A percentile compares a stretch with the other conserved stretches of the same genome.
These are phyloP conservation scores for Coemansia sp. DNA, from an alignment of 192 early-diverging fungal genomes.

Conservation along the genomic window DNA sequence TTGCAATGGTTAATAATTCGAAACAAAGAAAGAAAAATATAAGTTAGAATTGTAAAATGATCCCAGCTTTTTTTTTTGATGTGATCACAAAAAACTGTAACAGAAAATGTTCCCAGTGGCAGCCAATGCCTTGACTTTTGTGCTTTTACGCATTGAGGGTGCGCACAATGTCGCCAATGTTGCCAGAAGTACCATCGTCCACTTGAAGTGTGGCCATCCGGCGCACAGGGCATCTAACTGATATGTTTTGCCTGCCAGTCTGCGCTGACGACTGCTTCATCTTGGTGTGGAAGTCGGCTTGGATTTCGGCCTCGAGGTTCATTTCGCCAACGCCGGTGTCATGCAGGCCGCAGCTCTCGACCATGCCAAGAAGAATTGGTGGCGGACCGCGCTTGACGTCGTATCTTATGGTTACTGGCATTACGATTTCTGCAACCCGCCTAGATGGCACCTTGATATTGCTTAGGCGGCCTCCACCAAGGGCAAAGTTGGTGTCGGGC, in stretches of 20 bases:
- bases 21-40: not conserved
- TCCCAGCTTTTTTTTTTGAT: no score
- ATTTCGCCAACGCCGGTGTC: constrained; percentile 49
- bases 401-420: constrained; percentile 46
- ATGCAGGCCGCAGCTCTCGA: constrained; percentile 51
- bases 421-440: constrained; percentile 35
- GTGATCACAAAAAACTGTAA: no score
- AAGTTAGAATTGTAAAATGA: no score
- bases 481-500: constrained; percentile 55
- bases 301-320: constrained; percentile 46
- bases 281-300: constrained; percentile 48
- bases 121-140: no score
- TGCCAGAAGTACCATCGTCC: constrained; percentile 44
- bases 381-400: constrained; percentile 53
- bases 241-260: constrained; percentile 43
- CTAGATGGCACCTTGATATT: constrained; percentile 38
- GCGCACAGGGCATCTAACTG: constrained; percentile 46
- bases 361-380: constrained; percentile 47
- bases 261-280: constrained; percentile 41
- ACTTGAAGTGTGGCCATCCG: constrained; percentile 49
- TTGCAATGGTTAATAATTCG: not conserved
- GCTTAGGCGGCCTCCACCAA: constrained; percentile 49
- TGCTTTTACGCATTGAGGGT: constrained; percentile 29
- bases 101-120: no score
- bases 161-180: constrained; percentile 50